These are phyloP conservation scores for Calophaca sinica DNA, from an alignment of 306 rosid genomes.

Conservation along the genomic window DNA sequence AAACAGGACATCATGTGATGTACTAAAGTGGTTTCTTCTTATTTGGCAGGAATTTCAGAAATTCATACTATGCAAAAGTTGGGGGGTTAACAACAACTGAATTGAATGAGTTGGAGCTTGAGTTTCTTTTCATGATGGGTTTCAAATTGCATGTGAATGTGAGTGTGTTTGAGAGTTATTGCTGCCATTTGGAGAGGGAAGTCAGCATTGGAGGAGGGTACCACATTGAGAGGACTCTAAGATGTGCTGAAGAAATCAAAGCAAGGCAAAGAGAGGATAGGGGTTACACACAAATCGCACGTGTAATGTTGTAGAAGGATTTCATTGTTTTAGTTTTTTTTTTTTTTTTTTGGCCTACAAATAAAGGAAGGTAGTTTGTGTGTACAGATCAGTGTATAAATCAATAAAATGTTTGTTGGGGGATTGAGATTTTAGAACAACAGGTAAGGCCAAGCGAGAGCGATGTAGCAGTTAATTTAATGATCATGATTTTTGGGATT, in stretches of 20 bases:
- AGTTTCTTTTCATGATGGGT: conserved; percentile 88
- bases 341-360: conserved; percentile 13
- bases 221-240: conserved; percentile 79
- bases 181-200: conserved; percentile 92
- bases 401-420: conserved; percentile 27
- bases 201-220: conserved; percentile 96
- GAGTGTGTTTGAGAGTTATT: conserved; percentile 97
- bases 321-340: neutral
- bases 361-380: conserved; percentile 41
- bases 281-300: conserved; percentile 62
- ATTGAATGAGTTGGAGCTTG: conserved; percentile 81
- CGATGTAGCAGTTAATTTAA: conserved; percentile 33
- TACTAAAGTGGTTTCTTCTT: conserved; percentile 5
- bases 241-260: conserved; percentile 91
- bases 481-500: conserved; percentile 15
- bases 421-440: conserved; percentile 48
- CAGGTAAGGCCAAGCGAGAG: conserved; percentile 1
- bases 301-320: conserved; percentile 62
- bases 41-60: conserved; percentile 79
- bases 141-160: conserved; percentile 93
- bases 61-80: conserved; percentile 89
- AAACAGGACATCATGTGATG: conserved; percentile 31
- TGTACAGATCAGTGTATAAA: conserved; percentile 43
- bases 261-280: conserved; percentile 58
- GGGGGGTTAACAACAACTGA: conserved; percentile 82